Conservation (phyloP, 2,329 filamentous ascomycete genomes). For the Fusarium illudens region DNA sequence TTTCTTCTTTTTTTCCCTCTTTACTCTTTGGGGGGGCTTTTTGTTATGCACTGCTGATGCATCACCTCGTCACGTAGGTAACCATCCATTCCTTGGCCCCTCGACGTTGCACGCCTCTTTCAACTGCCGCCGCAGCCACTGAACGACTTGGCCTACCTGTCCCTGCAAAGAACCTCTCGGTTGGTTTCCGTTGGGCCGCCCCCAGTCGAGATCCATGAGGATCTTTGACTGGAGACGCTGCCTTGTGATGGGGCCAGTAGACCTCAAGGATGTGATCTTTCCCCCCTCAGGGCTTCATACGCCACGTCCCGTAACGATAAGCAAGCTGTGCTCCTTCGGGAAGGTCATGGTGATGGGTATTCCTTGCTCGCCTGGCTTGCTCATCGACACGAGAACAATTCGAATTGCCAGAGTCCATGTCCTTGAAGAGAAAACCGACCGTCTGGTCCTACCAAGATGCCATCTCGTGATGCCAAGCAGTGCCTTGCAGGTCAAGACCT, state of each 20-base stretch:
- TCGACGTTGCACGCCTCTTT: not conserved
- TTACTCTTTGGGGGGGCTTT: not conserved
- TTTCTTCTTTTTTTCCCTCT: not conserved
- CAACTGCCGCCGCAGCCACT: conserved; percentile 3
- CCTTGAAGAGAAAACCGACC: not conserved
- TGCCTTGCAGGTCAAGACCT: conserved; percentile 37
- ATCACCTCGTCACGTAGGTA: not conserved
- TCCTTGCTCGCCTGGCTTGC: not conserved
- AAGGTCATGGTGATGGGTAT: conserved; percentile 30
- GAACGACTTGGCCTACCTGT: too few species aligned
- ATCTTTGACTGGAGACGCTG: not conserved
- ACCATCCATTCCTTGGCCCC: conserved; percentile 7
- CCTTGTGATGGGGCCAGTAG: conserved; percentile 1
- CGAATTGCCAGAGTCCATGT: not conserved
- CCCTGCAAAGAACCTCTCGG: not conserved
- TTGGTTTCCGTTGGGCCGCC: conserved; percentile 8
- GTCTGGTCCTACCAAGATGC: not conserved
- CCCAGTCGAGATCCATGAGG: not conserved
- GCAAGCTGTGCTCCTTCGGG: conserved; percentile 33
- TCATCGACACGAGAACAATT: conserved; percentile 4
- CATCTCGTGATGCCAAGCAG: not conserved
- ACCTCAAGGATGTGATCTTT: not conserved
- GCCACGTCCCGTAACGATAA: conserved; percentile 28
- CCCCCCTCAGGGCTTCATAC: not conserved
- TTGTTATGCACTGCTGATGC: conserved; percentile 1